These are phyloP conservation scores for Boletus rubroflammeus DNA, from an alignment of 768 basidiomycete species.

Conservation along the genomic window DNA sequence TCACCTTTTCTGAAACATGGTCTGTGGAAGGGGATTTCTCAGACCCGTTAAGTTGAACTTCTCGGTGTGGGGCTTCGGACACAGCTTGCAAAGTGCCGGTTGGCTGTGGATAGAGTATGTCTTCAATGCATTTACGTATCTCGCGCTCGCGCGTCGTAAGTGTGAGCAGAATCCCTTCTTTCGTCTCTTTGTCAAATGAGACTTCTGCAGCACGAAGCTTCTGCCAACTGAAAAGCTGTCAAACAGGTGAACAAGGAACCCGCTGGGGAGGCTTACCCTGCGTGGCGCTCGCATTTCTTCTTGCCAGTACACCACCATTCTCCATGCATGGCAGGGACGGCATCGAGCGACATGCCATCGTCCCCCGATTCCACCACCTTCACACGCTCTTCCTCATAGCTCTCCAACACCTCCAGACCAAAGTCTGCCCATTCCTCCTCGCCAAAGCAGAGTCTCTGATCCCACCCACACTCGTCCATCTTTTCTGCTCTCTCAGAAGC, in stretches of 20 bases:
- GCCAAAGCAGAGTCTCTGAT: constrained; percentile 79
- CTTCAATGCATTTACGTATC: constrained; percentile 73
- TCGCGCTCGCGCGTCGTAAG: constrained; percentile 76
- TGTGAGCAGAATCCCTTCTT: constrained; percentile 60
- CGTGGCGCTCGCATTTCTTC: constrained; percentile 74
- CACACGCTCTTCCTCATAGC: constrained; percentile 52
- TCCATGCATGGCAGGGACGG: constrained; percentile 27
- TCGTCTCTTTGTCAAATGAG: constrained; percentile 70
- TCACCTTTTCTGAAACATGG: constrained; percentile 53
- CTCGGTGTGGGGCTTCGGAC: constrained; percentile 33
- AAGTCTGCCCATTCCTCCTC: constrained; percentile 76
- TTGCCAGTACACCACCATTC: constrained; percentile 83
- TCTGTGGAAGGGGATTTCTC: constrained; percentile 34
- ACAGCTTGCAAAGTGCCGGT: constrained; percentile 33
- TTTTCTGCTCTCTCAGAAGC: constrained; percentile 63
- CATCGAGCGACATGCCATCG: constrained; percentile 40
- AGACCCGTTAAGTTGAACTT: constrained; percentile 46
- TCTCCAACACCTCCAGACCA: constrained; percentile 62
- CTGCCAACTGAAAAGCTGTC: constrained; percentile 60
- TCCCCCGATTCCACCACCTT: constrained; percentile 30
- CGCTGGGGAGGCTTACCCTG: constrained; percentile 47
- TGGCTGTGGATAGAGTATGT: constrained; percentile 53
- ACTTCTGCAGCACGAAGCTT: constrained; percentile 69
- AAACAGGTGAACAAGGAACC: not conserved
- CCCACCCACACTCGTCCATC: constrained; percentile 83